phyloP scores from a whole-genome alignment of 768 basidiomycete genomes.

The Chalciporus chontae region DNA sequence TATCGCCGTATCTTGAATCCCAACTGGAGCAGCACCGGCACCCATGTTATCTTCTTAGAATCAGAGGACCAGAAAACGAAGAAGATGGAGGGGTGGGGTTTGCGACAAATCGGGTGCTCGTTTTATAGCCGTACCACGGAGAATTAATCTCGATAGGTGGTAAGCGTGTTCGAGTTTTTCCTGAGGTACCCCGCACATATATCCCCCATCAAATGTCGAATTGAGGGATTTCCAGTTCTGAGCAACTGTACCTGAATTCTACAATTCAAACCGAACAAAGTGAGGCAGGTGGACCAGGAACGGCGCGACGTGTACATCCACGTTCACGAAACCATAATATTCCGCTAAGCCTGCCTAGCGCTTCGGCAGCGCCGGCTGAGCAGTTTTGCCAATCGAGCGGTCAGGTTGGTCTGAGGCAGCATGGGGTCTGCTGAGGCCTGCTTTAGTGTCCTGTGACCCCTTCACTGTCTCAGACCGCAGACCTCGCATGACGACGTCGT shows the following conservation, averaged over 20 bases:
- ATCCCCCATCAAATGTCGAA: neutral
- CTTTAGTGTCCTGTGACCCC: no score
- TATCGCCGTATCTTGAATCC: conserved; percentile 34
- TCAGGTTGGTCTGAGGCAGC: no score
- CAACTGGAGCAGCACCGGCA: conserved; percentile 41
- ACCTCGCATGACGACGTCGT: no score
- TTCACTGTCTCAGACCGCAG: no score
- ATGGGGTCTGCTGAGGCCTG: no score
- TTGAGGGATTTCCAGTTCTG: neutral
- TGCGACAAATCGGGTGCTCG: conserved; percentile 2
- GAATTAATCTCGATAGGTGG: conserved; percentile 3
- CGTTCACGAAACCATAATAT: neutral
- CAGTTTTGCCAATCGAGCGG: no score
- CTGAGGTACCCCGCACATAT: conserved; percentile 17
- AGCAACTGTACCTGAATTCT: conserved; percentile 1
- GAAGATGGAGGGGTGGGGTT: conserved; percentile 32
- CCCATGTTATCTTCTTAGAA: conserved; percentile 42
- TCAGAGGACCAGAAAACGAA: neutral
- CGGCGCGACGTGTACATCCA: neutral
- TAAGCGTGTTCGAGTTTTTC: conserved; percentile 16
- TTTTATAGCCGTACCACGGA: conserved; percentile 11
- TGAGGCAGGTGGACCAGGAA: neutral
- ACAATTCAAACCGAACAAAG: neutral
- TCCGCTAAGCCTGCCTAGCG: no score
- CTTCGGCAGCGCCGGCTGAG: no score